These are phyloP conservation scores for Phialophora macrospora DNA, from an alignment of 2,329 filamentous ascomycete genomes.

Conservation along the genomic window DNA sequence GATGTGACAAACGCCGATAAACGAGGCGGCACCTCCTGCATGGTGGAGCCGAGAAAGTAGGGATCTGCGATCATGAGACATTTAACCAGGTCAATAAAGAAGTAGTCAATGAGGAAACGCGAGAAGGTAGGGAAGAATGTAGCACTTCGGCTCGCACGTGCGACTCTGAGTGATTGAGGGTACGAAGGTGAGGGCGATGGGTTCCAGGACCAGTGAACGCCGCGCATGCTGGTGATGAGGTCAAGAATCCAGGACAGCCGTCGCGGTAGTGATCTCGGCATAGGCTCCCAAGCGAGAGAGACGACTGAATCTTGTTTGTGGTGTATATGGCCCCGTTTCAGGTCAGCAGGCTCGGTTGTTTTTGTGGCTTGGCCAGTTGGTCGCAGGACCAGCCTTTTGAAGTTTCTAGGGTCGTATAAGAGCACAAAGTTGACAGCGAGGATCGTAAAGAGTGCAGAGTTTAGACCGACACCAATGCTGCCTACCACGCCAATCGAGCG, in stretches of 20 bases:
- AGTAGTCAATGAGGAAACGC: slow-evolving; percentile 6
- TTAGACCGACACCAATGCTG: slow-evolving; percentile 11
- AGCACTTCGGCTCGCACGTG: background rate
- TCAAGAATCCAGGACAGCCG: slow-evolving; percentile 8
- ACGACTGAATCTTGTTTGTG: background rate
- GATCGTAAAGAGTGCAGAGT: slow-evolving; percentile 6
- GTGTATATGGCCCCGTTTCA: background rate
- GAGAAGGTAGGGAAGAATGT: background rate
- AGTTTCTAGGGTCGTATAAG: slow-evolving; percentile 7
- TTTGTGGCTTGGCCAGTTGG: background rate
- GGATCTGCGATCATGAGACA: slow-evolving; percentile 13
- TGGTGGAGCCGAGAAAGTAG: slow-evolving; percentile 9
- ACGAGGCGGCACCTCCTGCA: background rate
- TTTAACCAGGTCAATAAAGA: slow-evolving; percentile 13
- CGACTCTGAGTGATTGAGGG: background rate
- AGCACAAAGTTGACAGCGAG: slow-evolving; percentile 13
- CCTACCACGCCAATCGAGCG: slow-evolving; percentile 12
- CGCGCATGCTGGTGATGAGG: slow-evolving; percentile 8
- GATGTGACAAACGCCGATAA: background rate
- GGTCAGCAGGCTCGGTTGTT: background rate
- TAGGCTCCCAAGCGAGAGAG: slow-evolving; percentile 8
- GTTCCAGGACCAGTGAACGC: slow-evolving; percentile 13
- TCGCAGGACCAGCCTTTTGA: slow-evolving; percentile 8
- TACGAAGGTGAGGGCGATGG: slow-evolving; percentile 6
- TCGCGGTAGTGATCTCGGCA: background rate